Conservation (phyloP, 768 basidiomycete genomes). For the Leccinum subtestaceum region DNA sequence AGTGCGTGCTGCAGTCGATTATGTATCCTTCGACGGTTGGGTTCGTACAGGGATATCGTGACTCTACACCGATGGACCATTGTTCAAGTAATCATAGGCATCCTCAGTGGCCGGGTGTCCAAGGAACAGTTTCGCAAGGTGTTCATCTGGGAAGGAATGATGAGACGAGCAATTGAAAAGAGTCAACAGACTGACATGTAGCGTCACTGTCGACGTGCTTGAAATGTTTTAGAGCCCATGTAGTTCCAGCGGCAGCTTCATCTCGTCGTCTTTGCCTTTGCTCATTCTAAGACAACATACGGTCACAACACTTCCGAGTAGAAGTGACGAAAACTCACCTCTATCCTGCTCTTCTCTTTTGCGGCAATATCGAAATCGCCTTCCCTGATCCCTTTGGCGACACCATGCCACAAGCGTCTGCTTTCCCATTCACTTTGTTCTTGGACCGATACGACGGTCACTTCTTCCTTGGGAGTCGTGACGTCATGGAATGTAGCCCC, state of each 20-base stretch:
- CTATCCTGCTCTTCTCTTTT: slow-evolving; percentile 84
- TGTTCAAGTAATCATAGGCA: slow-evolving; percentile 64
- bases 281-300: slow-evolving; percentile 64
- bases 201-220: slow-evolving; percentile 64
- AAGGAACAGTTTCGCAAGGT: slow-evolving; percentile 60
- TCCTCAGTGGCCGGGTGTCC: slow-evolving; percentile 73
- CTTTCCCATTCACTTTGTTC: slow-evolving; percentile 84
- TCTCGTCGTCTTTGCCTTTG: slow-evolving; percentile 87
- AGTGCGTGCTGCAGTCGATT: background rate
- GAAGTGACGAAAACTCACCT: slow-evolving; percentile 47
- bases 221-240: slow-evolving; percentile 82
- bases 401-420: slow-evolving; percentile 76
- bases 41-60: background rate
- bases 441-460: slow-evolving; percentile 57
- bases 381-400: slow-evolving; percentile 87
- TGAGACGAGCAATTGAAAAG: background rate
- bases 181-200: slow-evolving; percentile 52
- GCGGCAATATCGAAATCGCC: slow-evolving; percentile 93
- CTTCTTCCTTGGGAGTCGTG: slow-evolving; percentile 68
- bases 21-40: slow-evolving; percentile 3
- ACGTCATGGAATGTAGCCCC: slow-evolving; percentile 75
- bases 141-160: slow-evolving; percentile 45
- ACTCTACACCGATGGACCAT: slow-evolving; percentile 36
- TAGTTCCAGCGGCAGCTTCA: slow-evolving; percentile 66
- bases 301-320: background rate